Conservation (phyloP, 495 filamentous ascomycete species). For the Sordaria brevicollis region DNA sequence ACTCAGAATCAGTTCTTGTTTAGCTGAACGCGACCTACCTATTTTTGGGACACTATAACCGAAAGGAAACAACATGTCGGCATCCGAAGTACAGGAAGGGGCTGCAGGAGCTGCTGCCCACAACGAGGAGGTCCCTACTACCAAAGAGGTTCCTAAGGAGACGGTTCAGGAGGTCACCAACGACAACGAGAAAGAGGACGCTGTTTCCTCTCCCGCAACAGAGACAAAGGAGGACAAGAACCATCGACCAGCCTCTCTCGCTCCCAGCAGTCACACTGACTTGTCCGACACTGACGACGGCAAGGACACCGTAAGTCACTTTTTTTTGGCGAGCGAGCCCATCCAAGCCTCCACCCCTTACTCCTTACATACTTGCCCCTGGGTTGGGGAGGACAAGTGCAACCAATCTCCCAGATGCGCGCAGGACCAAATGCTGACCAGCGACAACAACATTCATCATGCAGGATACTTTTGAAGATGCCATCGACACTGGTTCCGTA, state of each 20-base stretch:
- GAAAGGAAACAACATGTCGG: neutral
- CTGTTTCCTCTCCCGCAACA: neutral
- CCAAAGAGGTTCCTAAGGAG: neutral
- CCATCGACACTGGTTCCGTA: conserved; percentile 46
- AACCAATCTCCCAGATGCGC: neutral
- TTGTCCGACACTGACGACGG: neutral
- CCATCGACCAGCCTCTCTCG: neutral
- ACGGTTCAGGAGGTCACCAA: neutral
- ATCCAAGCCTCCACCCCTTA: too few relatives aligned
- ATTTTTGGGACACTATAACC: neutral
- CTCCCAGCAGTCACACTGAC: neutral
- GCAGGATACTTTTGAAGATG: conserved; percentile 73
- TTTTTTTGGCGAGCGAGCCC: neutral
- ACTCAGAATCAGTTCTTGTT: neutral
- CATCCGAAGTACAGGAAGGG: neutral
- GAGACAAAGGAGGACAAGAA: neutral
- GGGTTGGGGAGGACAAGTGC: neutral
- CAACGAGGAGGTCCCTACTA: neutral
- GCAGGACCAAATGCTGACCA: conserved; percentile 4
- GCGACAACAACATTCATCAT: neutral
- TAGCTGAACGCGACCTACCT: neutral
- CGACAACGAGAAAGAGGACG: neutral
- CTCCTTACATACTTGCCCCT: neutral
- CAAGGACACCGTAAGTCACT: neutral
- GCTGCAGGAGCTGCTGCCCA: neutral